Evolutionary conservation across 2,329 filamentous ascomycete genomes (phyloP), one percentile per base, ranked within the genome.

Genomic region (Trichoderma sp.): DNA sequence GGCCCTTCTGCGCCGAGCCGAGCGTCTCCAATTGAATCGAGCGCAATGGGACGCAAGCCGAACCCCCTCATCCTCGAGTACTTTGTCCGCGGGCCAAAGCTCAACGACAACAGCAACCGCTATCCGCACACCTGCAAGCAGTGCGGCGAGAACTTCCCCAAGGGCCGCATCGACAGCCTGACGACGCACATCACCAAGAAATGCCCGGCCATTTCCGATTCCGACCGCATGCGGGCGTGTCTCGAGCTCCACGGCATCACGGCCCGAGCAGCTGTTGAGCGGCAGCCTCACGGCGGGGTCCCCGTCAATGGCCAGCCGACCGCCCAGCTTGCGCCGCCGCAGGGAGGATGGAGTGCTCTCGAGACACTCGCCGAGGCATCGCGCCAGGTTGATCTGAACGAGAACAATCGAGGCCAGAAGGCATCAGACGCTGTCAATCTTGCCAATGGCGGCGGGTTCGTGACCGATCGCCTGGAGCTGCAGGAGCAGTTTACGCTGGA

Each of bases 61-160:
- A 95, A 96, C 80, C 89, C 89, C 75, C 85, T 97, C 74, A 94
- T 97, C 79, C 86, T 92, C 79, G 89, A 95, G 81, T 96, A 93
- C 84, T 97, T 97, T 80, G 89, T 92, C 79, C 89, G 94, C 74
- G 94, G 94, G 11, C 87, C 89, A 49, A 97, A 97, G 82, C 87
- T 97, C 75, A 89, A 91, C 77, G 93, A 97, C 81, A 91, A 92
- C 72, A 96, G 92, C 83, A 97, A 97, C 79, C 89, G 94, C 70
- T 97, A 97, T 77, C 90, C 93, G 75, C 93, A 97, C 77, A 96
- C 92, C 14, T 97, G 94, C 87, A 95, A 92, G 79, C 86, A 89
- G 73, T 97, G 93, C 79, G 93, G 93, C 73, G 92, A 96, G 80
- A 91, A 92, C 79, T 97, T 97, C 72, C 92, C 93, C 72, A 97